These are phyloP conservation scores for Saprolegnia diclina DNA, from an alignment of 352 stramenopile species.

Conservation along the genomic window DNA sequence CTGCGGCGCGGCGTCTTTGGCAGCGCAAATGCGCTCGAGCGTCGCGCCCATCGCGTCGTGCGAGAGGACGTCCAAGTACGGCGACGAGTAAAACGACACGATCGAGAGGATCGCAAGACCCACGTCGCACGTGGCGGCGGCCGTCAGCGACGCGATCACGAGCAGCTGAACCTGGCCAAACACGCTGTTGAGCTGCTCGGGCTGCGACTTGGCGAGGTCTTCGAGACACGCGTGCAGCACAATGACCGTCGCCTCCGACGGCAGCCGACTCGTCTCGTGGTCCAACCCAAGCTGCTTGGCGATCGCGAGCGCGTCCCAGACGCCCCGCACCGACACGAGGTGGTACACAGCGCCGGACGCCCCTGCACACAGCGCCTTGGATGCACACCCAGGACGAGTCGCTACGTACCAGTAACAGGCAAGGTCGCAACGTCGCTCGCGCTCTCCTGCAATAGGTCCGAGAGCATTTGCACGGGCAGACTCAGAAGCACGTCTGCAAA, in stretches of 20 bases:
- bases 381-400: conserved; percentile 9
- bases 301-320: conserved; percentile 61
- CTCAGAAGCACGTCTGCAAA: conserved; percentile 74
- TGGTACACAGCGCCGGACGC: conserved; percentile 48
- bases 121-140: conserved; percentile 2
- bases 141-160: conserved; percentile 5
- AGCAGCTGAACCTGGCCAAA: conserved; percentile 13
- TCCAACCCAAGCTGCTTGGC: conserved; percentile 77
- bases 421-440: background rate
- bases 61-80: conserved; percentile 15
- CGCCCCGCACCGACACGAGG: conserved; percentile 37
- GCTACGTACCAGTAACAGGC: background rate
- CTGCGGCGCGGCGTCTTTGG: conserved; percentile 1
- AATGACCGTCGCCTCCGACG: conserved; percentile 36
- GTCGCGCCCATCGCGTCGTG: background rate
- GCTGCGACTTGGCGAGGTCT: conserved; percentile 33
- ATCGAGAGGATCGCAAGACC: conserved; percentile 18
- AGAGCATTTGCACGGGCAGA: conserved; percentile 39
- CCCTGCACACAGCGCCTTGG: conserved; percentile 26
- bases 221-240: conserved; percentile 55
- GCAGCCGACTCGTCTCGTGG: conserved; percentile 34
- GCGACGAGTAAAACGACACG: conserved; percentile 25
- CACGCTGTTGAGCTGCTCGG: conserved; percentile 16
- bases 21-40: conserved; percentile 3
- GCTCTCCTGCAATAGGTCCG: conserved; percentile 34